Base-by-base conservation (phyloP, 192 early-diverging fungal genomes). In the Funneliformis mosseae region DNA sequence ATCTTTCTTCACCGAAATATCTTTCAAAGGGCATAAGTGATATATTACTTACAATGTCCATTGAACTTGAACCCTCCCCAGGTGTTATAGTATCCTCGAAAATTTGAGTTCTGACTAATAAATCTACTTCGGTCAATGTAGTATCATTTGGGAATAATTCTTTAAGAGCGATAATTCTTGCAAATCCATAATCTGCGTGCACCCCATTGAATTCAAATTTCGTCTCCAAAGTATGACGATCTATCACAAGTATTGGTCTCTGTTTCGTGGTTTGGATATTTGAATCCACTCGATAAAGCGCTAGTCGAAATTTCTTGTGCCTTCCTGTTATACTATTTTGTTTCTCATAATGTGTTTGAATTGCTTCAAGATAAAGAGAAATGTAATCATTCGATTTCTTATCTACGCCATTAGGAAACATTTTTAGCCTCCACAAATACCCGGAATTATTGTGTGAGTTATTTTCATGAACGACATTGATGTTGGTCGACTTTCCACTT, bases 391-490 rank as follows among this genome's bases (percentile, higher is more conserved):
- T 39, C 28, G 75, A 77, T 63, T 77, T 77, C 43, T 77, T 63
- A 43, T 61, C 60, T 14, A 62, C 55, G 23, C 75, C 75, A 60
- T 77, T 77, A 63, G 75, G 75, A 64, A 42, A 77, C 23, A 77
- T 63, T 63, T 62, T 77, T 62, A 77, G 10, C 33, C 75, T 14
- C 75, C 75, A 77, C 25, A 77, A 62, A 63, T 77, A 77, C n/a
- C 62, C 45, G 27, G 12, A n/a, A 42, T 41, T 70, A n/a, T 21
- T 39, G n/a, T 39, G 16, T 11, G 33, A 25, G 21, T 25, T 8
- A 43, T 27, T 72, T 27, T 45, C 45, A 16, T 73, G n/a, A 2
- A 12, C 8, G 25, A n/a, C 11, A 50, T 73, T 73, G 25, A 18
- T 48, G 10, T 73, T 66, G 27, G 27, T 66, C 14, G 12, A 66